Conservation (phyloP, 2,329 filamentous ascomycete genomes). For the Xylariales sp. region DNA sequence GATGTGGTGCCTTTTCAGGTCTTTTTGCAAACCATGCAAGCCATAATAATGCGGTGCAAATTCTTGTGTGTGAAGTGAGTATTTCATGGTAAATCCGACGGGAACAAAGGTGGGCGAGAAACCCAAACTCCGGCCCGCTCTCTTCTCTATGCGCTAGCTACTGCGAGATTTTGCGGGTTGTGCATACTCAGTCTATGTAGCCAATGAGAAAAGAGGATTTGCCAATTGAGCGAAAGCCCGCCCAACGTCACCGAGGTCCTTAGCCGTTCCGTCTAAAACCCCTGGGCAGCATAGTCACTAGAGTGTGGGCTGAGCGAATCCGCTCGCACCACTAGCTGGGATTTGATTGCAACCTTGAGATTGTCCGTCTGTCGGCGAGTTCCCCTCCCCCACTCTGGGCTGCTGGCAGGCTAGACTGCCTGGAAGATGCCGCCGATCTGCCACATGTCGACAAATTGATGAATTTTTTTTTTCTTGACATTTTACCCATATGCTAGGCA, state of each 20-base stretch:
- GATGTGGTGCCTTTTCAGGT: too few species aligned
- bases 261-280: constrained; percentile 12
- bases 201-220: constrained; percentile 25
- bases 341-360: constrained; percentile 6
- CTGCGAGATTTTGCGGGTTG: constrained; percentile 8
- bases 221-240: constrained; percentile 18
- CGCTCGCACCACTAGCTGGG: constrained; percentile 1
- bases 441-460: constrained; percentile 6
- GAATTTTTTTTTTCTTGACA: constrained; percentile 5
- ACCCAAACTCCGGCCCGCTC: neutral
- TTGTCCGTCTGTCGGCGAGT: constrained; percentile 8
- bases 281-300: constrained; percentile 4
- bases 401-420: constrained; percentile 5
- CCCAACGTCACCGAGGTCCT: constrained; percentile 24
- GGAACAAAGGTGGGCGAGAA: too few species aligned
- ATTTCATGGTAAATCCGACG: too few species aligned
- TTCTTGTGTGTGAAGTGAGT: too few species aligned
- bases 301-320: constrained; percentile 5
- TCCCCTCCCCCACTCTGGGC: constrained; percentile 11
- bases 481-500: constrained; percentile 3
- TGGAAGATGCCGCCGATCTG: constrained; percentile 9
- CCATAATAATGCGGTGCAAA: too few species aligned
- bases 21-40: too few species aligned
- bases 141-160: neutral
- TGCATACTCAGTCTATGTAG: neutral